These are phyloP conservation scores for Phlebiopsis gigantea DNA, from an alignment of 768 basidiomycete genomes.

Conservation along the genomic window DNA sequence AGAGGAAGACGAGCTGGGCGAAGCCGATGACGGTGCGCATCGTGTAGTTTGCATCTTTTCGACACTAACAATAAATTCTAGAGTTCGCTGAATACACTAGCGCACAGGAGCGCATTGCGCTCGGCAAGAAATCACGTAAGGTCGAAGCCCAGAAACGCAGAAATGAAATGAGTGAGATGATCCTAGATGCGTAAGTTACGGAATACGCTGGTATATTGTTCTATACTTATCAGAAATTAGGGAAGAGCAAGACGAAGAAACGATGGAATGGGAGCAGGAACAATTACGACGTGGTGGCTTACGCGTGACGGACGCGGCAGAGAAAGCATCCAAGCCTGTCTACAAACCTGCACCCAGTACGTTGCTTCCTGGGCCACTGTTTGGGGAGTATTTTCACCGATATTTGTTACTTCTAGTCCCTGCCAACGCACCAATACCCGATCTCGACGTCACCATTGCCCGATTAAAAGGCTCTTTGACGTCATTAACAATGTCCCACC, in stretches of 20 bases:
- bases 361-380: conserved; percentile 19
- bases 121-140: conserved; percentile 80
- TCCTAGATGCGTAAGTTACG: conserved; percentile 66
- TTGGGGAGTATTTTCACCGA: too few relatives aligned
- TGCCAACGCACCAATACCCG: conserved; percentile 53
- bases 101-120: conserved; percentile 79
- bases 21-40: conserved; percentile 77
- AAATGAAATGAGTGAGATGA: conserved; percentile 73
- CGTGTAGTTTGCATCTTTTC: background rate
- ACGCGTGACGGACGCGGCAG: conserved; percentile 31
- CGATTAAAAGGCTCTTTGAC: conserved; percentile 57
- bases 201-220: background rate
- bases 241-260: conserved; percentile 81
- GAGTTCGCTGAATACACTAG: conserved; percentile 86
- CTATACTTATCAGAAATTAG: conserved; percentile 31
- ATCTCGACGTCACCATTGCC: conserved; percentile 52
- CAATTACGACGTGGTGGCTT: conserved; percentile 76
- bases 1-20: conserved; percentile 85
- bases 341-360: conserved; percentile 74
- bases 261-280: conserved; percentile 79
- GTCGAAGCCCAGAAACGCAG: conserved; percentile 60
- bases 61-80: conserved; percentile 24
- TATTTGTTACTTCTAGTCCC: conserved; percentile 49
- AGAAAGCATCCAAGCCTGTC: conserved; percentile 41
- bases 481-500: conserved; percentile 63